Base-by-base conservation (phyloP, 108 stramenopile species). In the Skeletonema potamos region DNA sequence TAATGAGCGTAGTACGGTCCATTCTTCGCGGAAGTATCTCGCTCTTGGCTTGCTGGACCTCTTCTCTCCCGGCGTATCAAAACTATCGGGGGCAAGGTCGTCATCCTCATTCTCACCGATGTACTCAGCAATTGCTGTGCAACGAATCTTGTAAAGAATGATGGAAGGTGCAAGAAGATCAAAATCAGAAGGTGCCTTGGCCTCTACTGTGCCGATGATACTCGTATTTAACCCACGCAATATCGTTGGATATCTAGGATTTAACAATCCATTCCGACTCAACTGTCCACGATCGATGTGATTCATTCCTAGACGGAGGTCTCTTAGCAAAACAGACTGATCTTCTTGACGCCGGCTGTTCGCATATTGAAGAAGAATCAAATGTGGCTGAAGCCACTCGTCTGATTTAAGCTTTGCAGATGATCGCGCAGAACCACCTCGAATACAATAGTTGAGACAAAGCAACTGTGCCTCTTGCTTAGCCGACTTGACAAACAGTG, bases 211-310 rank as follows among this genome's bases (percentile, higher is more conserved):
- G 22, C 76, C 87, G 44, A 90, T 87, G 9, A 92, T 72, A 30
- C 60, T 70, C 3, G 80, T 87, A 44, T 73, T 76, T 18, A 94
- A 70, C 3, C 82, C 82, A 26, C 73, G 68, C 11, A 94, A 73
- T 9, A 74, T 44, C 3, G 89, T 92, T 33, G 93, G 93, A 57
- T 86, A 86, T 43, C 93, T 70, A 4, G 91, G 88, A 74, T 84
- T 74, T 28, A 92, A 58, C 33, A 94, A 64, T 30, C 87, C 91
- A 84, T 89, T 94, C 46, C 93, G 68, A 54, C 86, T 79, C 10
- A 94, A 85, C 60, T 94, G 93, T 30, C 82, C 89, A 17, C 86
- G 59, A 62, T 94, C 93, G 56, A 94, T 87, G 54, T 89, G 86
- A 63, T 90, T 90, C 20, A 93, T 82, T 17, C 93, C 93, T 26